Conservation (phyloP, 2,329 filamentous ascomycete species). For the Apiospora phragmitis region DNA sequence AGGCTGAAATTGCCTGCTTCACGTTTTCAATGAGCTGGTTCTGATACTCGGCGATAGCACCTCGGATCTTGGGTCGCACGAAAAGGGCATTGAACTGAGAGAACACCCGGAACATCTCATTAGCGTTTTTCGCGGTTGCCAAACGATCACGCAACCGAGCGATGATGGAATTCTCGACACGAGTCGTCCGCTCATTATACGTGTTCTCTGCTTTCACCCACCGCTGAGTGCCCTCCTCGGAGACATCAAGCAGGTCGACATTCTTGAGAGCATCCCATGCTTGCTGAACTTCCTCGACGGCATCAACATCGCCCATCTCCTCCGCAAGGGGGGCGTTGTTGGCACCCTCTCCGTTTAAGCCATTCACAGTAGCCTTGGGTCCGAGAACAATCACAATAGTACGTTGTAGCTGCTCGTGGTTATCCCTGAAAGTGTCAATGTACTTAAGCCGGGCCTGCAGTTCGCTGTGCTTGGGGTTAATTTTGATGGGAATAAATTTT, state of each 20-base stretch:
- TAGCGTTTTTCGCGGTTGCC: slow-evolving; percentile 93
- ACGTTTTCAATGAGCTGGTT: slow-evolving; percentile 97
- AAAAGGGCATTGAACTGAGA: slow-evolving; percentile 99
- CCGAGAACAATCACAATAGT: slow-evolving; percentile 98
- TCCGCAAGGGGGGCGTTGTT: slow-evolving; percentile 73
- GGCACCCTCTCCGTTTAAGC: slow-evolving; percentile 49
- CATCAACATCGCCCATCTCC: slow-evolving; percentile 96
- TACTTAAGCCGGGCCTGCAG: slow-evolving; percentile 91
- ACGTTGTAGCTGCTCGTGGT: slow-evolving; percentile 94
- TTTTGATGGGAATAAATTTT: slow-evolving; percentile 98
- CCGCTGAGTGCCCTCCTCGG: slow-evolving; percentile 81
- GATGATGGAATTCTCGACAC: slow-evolving; percentile 99
- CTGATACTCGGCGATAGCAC: slow-evolving; percentile 97
- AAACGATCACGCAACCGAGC: slow-evolving; percentile 87
- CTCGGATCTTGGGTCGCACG: slow-evolving; percentile 97
- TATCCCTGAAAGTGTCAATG: slow-evolving; percentile 90
- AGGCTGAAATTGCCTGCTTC: slow-evolving; percentile 87
- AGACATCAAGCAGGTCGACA: slow-evolving; percentile 92
- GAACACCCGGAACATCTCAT: slow-evolving; percentile 99
- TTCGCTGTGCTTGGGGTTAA: slow-evolving; percentile 81
- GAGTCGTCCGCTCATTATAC: slow-evolving; percentile 95
- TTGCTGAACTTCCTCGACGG: slow-evolving; percentile 92
- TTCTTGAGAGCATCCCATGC: slow-evolving; percentile 94
- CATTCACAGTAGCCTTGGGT: slow-evolving; percentile 62
- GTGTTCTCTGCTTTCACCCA: slow-evolving; percentile 95